Evolutionary conservation across 2,329 filamentous ascomycete genomes (phyloP).

Genomic region (Sphaerostilbella broomeana): DNA sequence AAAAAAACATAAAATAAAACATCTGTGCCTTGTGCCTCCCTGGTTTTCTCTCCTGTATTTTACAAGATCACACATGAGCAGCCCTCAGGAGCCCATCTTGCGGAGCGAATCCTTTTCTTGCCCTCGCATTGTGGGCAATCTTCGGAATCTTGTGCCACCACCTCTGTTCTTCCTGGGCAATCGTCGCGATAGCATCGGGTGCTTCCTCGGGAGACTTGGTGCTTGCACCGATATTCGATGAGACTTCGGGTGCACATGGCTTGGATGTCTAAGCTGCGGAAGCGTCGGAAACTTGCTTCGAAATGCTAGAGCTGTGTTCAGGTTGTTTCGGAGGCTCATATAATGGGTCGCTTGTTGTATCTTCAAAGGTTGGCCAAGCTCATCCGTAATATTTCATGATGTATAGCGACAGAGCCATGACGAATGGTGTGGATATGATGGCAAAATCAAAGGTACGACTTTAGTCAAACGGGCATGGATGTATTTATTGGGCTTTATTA

Average conservation of each 20-base stretch:
- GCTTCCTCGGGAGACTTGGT: slow-evolving; percentile 29
- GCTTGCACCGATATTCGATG: slow-evolving; percentile 32
- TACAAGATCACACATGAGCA: slow-evolving; percentile 25
- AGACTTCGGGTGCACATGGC: slow-evolving; percentile 29
- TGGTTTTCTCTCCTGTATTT: background rate
- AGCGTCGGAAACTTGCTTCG: background rate
- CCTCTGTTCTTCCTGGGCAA: slow-evolving; percentile 26
- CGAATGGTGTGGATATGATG: background rate
- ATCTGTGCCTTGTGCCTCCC: too few relatives aligned
- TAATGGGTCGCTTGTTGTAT: too few relatives aligned
- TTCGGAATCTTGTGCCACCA: slow-evolving; percentile 25
- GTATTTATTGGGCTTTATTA: slow-evolving; percentile 12
- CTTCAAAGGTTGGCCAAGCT: slow-evolving; percentile 2
- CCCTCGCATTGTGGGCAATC: slow-evolving; percentile 31
- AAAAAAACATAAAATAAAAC: too few relatives aligned
- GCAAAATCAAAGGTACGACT: background rate
- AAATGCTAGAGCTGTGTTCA: too few relatives aligned
- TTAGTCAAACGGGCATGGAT: slow-evolving; percentile 5
- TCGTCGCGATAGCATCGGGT: slow-evolving; percentile 29
- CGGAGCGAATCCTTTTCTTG: slow-evolving; percentile 24
- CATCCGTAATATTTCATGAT: slow-evolving; percentile 3
- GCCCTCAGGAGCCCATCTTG: slow-evolving; percentile 32
- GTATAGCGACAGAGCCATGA: too few relatives aligned
- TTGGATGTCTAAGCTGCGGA: background rate
- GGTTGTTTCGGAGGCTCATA: background rate